Evolutionary conservation across 164 flowering plant species (phyloP), one percentile per base, ranked within the genome.

Genomic region (Kingdonia uniflora): DNA sequence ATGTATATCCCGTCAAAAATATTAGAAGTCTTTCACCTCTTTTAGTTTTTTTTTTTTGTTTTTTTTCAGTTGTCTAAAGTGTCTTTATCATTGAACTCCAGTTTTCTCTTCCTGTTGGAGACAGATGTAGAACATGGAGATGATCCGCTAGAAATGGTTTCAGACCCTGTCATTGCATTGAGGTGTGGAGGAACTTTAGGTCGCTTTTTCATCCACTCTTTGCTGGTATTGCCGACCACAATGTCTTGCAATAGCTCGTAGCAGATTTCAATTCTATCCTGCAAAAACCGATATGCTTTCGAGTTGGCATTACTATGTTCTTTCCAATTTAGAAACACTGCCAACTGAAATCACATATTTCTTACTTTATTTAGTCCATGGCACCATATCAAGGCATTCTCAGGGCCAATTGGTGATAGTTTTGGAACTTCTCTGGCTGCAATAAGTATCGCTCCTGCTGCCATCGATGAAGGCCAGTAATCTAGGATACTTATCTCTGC

Each of bases 321-420:
- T 41, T 61, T 60, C 22, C 56, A 42, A 56, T 23, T 24, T 20
- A 51, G 48, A 19, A 19, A 11, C 6, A 41, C 37, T 37, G 41
- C 49, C 41, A 25, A 47, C 22, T 15, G 20, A 24, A 55, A 47
- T 37, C 35, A 41, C 26, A 19, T 16, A 19, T 42, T 37, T 45
- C 85, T 73, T 86, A 90, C 97, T 72, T 77, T 78, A 72, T 73
- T 69, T 37, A 90, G 77, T 51, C 95, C 95, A 63, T 65, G 74
- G 49, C 88, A 80, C 91, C 95, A 90, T 42, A 75, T 61, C 50
- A 70, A 81, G 2, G 82, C 88, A 52, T 67, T 68, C 35, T 74
- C 88, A 6, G 85, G 81, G 59, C 71, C 73, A 16, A 68, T 61
- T 52, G 70, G 57, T 14, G 85, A 74, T 57, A 85, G 62, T 38